Evolutionary conservation across 345 rosid genomes (phyloP), one percentile per base, ranked within the genome.

Genomic region (Kandelia obovata): DNA sequence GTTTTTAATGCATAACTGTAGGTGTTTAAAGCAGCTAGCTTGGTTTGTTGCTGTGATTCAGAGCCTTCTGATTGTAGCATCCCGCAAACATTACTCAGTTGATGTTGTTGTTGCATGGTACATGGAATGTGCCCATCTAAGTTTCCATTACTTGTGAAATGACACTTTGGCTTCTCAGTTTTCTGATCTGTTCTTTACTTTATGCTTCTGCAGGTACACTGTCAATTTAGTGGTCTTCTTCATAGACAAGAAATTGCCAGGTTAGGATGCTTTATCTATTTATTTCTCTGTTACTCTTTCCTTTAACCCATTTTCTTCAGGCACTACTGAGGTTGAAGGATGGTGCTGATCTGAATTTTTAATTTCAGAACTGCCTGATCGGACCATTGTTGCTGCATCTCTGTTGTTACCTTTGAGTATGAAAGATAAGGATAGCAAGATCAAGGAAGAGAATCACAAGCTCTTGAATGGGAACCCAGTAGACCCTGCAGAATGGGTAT

Each of bases 51-150:
- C 97, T 53, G 73, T 87, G 19, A 68, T 86, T 76, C 98, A 88
- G 84, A 92, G 99, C 84, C 78, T 92, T 65, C 73, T 96, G 82
- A 96, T 96, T 47, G 67, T 96, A 65, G 98, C 99, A n/a, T 96
- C 99, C 35, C 89, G 98, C 76, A 96, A 96, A 80, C 99, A 96
- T 88, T 96, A 96, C 86, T 86, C 91, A 0, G 98, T 92, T 8
- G 99, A 96, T 39, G 87, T 96, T 0, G 96, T 92, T 61, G 99
- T 96, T 78, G 99, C 99, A n/a, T 92, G 99, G 99, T 95, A 82
- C 37, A 79, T 23, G 26, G 15, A 57, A 72, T 39, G 13, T 31
- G 7, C 2, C 16, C 59, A 56, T 5, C 13, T 3, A 56, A 23
- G 4, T 46, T 0, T 11, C 6, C 34, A 49, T 32, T 52, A 61